Conservation (phyloP, 495 filamentous ascomycete genomes). For the Staphylotrichum tortipilum region DNA sequence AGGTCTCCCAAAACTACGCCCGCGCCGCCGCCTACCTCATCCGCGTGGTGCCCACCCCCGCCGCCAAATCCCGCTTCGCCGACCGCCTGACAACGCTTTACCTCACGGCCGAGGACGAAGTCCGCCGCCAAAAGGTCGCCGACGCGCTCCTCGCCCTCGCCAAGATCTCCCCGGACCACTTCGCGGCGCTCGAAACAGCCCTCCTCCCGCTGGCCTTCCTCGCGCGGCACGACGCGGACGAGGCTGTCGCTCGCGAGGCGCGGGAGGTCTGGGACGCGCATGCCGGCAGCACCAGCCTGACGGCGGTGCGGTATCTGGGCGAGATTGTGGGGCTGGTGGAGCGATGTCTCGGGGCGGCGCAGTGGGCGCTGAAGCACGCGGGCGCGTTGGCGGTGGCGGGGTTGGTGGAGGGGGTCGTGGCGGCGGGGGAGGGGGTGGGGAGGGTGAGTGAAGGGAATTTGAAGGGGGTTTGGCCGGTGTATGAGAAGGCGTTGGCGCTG, state of each 20-base stretch:
- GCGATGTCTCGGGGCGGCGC: constrained; percentile 60
- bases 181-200: constrained; percentile 62
- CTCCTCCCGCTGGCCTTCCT: constrained; percentile 83
- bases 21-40: constrained; percentile 77
- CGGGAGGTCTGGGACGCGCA: constrained; percentile 82
- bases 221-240: constrained; percentile 73
- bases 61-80: constrained; percentile 58
- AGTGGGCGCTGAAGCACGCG: constrained; percentile 85
- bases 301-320: constrained; percentile 69
- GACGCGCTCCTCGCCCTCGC: constrained; percentile 72
- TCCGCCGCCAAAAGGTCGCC: constrained; percentile 60
- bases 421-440: constrained; percentile 28
- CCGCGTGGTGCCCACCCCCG: constrained; percentile 56
- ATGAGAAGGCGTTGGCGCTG: constrained; percentile 69
- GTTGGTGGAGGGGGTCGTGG: constrained; percentile 52
- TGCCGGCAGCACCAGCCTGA: constrained; percentile 69
- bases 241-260: constrained; percentile 64
- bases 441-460: constrained; percentile 50
- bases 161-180: constrained; percentile 82
- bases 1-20: constrained; percentile 78
- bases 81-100: constrained; percentile 63
- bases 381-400: constrained; percentile 72
- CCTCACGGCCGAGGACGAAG: constrained; percentile 68
- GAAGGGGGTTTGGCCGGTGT: constrained; percentile 64
- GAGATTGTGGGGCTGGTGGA: constrained; percentile 68